Evolutionary conservation across 2,329 filamentous ascomycete genomes (phyloP), one percentile per base, ranked within the genome.

Genomic region (Sarocladium strictum): DNA sequence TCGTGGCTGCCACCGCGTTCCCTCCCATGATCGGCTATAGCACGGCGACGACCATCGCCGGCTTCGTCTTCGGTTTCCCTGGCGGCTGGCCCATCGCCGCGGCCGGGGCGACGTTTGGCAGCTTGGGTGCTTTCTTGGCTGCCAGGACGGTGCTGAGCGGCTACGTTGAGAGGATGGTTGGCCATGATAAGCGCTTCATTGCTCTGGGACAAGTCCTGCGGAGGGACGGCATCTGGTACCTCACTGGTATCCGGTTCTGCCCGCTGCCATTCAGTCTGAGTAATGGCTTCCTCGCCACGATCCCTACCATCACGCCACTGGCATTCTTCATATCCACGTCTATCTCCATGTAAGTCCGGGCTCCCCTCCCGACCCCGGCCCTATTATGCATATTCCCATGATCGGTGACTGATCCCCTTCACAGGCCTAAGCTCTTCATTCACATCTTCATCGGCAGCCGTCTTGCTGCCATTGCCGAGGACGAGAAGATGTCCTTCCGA

Each of bases 211-310:
- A 97, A 63, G 94, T 94, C 7, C 76, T 99, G 58, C 90, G 96
- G 60, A 86, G 89, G 64, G 94, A 99, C 64, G 94, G 94, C 1
- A 71, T 99, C 53, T 88, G 90, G 63, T 84, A 97, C 54, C 78
- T 99, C 45, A 86, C 90, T 58, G 95, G 94, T 80, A 94, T 99
- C 62, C 83, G 94, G 27, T 80, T 97, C 59, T 97, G 93, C 64
- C 94, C 94, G 2, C 69, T 99, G 57, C 94, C 94, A 14, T 99
- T 96, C 69, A 94, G 89, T 53, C 76, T 97, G 61, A 92, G 89
- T 66, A 99, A 99, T 67, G 94, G 91, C 52, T 96, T 96, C 57
- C 83, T 99, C 54, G 90, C 90, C 27, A 97, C 94, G 1, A 92
- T 99, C 58, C 92, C 92, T 2, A 96, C 88, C 29, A 89, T 99